Base-by-base conservation (phyloP, 108 stramenopile species). In the Pseudonitzschia multiseries region DNA sequence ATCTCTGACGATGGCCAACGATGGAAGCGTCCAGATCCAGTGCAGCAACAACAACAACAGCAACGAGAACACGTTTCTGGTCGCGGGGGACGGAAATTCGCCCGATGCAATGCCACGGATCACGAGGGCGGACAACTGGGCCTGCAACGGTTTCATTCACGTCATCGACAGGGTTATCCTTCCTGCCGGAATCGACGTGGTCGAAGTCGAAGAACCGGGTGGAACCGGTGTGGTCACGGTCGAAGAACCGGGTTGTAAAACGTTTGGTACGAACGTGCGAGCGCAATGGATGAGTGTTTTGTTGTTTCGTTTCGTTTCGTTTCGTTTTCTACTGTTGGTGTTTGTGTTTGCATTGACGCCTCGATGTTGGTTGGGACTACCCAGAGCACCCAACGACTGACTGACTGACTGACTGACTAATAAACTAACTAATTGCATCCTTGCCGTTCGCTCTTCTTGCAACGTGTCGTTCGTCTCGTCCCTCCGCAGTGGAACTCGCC, bases 91-190 rank as follows among this genome's bases (percentile, higher is more conserved):
- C 21, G 65, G 74, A 4, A 81, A 76, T 24, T 2, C 27, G 18
- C 20, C 24, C 15, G 71, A 67, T 33, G 22, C 70, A 26, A 28
- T 72, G 46, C 80, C 76, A 4, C 8, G 31, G 20, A 57, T 86
- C 5, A 44, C 69, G 40, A 20, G 20, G 14, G 68, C 83, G 2
- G 85, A 87, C 44, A 57, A 86, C 41, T 1, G 44, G 0, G 86
- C 84, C 4, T 70, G 64, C 67, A 84, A 90, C 70, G 85, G 86
- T 10, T 44, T 90, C 29, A 33, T 87, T 63, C 85, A 90, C 61
- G 79, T 73, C 8, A 73, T 90, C 50, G 83, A 87, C 50, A 27
- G 44, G 32, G 84, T 67, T 6, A 67, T 67, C 43, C 27, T 67
- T 22, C 17, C 46, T 3, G 46, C 4, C 4, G 33, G 13, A 15